Conservation (phyloP, 805 yeast species). For the Starmerella sirachaensis region DNA sequence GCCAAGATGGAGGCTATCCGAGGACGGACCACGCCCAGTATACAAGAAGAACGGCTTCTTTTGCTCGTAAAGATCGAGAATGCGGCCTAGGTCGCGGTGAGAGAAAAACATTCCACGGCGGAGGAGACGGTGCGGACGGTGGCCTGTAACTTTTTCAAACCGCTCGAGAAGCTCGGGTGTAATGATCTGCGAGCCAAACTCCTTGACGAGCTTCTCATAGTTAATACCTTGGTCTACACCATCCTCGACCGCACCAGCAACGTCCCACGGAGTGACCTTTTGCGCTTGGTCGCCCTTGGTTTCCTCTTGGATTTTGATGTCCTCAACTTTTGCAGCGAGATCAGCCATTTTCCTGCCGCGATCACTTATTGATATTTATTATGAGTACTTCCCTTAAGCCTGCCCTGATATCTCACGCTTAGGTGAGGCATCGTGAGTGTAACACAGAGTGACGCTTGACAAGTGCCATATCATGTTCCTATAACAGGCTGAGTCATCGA, state of each 20-base stretch:
- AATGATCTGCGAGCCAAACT: conserved; percentile 76
- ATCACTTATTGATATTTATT: not conserved
- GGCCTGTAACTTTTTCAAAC: conserved; percentile 75
- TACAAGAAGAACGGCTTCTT: conserved; percentile 92
- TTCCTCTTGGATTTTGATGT: conserved; percentile 10
- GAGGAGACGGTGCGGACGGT: conserved; percentile 78
- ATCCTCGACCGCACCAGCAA: conserved; percentile 94
- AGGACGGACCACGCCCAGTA: conserved; percentile 95
- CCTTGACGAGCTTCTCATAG: conserved; percentile 73
- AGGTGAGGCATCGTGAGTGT: no score
- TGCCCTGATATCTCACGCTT: not conserved
- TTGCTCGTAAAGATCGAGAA: conserved; percentile 80
- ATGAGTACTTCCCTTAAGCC: not conserved
- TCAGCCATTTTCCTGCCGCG: conserved; percentile 14
- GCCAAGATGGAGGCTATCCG: conserved; percentile 90
- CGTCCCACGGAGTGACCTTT: conserved; percentile 93
- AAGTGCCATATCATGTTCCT: not conserved
- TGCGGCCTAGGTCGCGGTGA: conserved; percentile 54
- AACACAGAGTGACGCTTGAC: not conserved
- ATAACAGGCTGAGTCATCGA: conserved; percentile 7
- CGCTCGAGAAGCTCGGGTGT: conserved; percentile 58
- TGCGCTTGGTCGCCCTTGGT: conserved; percentile 29
- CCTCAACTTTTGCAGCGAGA: conserved; percentile 19
- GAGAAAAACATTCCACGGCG: conserved; percentile 87
- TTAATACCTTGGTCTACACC: conserved; percentile 86